Evolutionary conservation across 768 basidiomycete species (phyloP).

Genomic region (Mycena rebaudengoi): DNA sequence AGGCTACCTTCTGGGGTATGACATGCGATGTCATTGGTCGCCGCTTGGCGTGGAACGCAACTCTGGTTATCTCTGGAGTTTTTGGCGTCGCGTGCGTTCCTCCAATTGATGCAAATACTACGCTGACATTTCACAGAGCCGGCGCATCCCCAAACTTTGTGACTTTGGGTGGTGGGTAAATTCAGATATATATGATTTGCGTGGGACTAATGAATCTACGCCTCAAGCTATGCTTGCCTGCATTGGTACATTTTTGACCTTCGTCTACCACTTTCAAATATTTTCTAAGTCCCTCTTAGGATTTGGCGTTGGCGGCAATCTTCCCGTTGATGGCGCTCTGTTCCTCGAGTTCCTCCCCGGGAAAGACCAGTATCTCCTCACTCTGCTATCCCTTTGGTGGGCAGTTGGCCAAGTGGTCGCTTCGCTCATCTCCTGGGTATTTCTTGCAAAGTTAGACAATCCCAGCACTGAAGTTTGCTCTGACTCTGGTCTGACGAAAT

Average conservation of each 20-base stretch:
- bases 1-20: slow-evolving; percentile 60
- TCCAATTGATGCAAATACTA: not conserved
- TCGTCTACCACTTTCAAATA: not conserved
- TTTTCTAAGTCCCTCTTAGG: slow-evolving; percentile 49
- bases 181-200: not conserved
- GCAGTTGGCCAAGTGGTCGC: slow-evolving; percentile 36
- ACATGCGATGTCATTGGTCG: slow-evolving; percentile 61
- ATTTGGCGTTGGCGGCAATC: slow-evolving; percentile 63
- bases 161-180: slow-evolving; percentile 41
- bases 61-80: slow-evolving; percentile 61
- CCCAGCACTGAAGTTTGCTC: slow-evolving; percentile 34
- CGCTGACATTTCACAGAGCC: slow-evolving; percentile 33
- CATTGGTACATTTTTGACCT: slow-evolving; percentile 15
- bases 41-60: slow-evolving; percentile 60
- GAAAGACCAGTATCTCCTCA: slow-evolving; percentile 65
- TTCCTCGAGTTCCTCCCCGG: slow-evolving; percentile 68
- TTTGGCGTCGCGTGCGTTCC: slow-evolving; percentile 52
- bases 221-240: slow-evolving; percentile 19
- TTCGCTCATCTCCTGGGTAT: slow-evolving; percentile 62
- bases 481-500: not conserved
- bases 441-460: slow-evolving; percentile 57
- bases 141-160: slow-evolving; percentile 56
- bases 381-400: slow-evolving; percentile 70
- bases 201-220: not conserved
- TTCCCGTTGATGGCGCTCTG: slow-evolving; percentile 67